Conservation (phyloP, 345 rosid species). For the Eucalyptus virginea region DNA sequence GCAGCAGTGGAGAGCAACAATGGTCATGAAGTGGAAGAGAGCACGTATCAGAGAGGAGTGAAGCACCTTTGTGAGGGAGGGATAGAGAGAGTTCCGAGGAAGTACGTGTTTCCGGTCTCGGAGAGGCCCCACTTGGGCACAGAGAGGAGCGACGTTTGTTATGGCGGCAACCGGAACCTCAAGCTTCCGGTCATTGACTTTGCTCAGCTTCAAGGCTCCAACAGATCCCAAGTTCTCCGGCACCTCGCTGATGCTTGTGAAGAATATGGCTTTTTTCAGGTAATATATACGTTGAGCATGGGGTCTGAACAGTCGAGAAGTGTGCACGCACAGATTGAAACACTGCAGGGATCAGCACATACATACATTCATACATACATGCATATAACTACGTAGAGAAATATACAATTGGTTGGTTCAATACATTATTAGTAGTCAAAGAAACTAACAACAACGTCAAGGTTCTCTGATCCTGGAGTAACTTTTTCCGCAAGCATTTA, state of each 20-base stretch:
- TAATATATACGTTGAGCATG: not conserved
- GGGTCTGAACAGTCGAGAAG: not conserved
- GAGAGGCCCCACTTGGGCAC: slow-evolving; percentile 4
- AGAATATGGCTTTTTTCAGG: slow-evolving; percentile 31
- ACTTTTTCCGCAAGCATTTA: not conserved
- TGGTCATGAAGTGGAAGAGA: not conserved
- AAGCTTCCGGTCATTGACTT: slow-evolving; percentile 19
- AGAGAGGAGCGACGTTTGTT: not conserved
- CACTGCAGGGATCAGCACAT: not conserved
- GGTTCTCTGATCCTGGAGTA: not conserved
- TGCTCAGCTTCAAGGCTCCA: slow-evolving; percentile 5
- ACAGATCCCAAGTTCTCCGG: slow-evolving; percentile 2
- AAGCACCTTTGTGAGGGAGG: slow-evolving; percentile 9
- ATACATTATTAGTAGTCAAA: not conserved
- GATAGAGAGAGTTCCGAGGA: slow-evolving; percentile 6
- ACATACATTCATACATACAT: too few species aligned
- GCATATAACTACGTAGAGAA: not conserved
- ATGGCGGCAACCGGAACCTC: not conserved
- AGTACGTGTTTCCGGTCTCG: slow-evolving; percentile 10
- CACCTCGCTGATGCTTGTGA: slow-evolving; percentile 16
- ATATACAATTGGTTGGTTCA: not conserved
- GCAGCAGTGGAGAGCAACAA: not conserved
- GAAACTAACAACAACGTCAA: not conserved
- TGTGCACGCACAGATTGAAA: not conserved
- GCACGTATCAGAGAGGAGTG: slow-evolving; percentile 22